phyloP scores from a whole-genome alignment of 306 rosid species.

The Gillenia trifoliata region DNA sequence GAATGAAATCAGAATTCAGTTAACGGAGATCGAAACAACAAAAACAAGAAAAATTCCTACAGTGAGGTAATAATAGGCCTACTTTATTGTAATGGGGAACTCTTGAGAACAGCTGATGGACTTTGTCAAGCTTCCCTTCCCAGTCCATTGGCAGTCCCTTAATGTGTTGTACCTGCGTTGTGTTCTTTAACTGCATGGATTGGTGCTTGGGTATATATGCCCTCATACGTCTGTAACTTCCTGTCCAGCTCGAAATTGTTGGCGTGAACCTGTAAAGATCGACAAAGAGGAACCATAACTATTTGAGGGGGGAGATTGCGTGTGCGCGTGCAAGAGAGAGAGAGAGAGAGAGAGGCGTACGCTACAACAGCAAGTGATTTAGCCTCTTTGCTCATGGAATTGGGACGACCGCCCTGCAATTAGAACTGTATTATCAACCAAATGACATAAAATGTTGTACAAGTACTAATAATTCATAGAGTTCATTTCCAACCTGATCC shows the following conservation, averaged over 20 bases:
- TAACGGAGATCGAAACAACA: not conserved
- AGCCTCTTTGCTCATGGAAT: slow-evolving; percentile 32
- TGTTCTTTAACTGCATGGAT: slow-evolving; percentile 63
- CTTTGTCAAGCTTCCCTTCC: slow-evolving; percentile 55
- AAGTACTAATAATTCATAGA: not conserved
- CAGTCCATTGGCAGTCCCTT: slow-evolving; percentile 69
- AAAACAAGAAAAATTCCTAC: not conserved
- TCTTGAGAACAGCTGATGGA: slow-evolving; percentile 65
- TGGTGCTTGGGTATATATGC: slow-evolving; percentile 79
- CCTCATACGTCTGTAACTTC: slow-evolving; percentile 76
- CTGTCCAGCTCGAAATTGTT: slow-evolving; percentile 70
- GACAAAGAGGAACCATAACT: slow-evolving; percentile 1
- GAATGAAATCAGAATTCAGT: slow-evolving; percentile 13
- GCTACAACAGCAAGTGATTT: slow-evolving; percentile 60
- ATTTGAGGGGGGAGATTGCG: not conserved
- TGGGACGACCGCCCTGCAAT: slow-evolving; percentile 39
- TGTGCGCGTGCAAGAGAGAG: not conserved
- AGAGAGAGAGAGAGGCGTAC: slow-evolving; percentile 32
- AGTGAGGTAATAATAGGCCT: slow-evolving; percentile 2
- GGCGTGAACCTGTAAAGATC: slow-evolving; percentile 61
- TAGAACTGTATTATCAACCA: not conserved
- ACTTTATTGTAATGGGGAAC: slow-evolving; percentile 79
- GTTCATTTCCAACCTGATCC: slow-evolving; percentile 73
- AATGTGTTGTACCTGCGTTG: slow-evolving; percentile 62
- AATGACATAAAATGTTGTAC: not conserved